Conservation (phyloP, 2,329 filamentous ascomycete species). For the Capronia americana region DNA sequence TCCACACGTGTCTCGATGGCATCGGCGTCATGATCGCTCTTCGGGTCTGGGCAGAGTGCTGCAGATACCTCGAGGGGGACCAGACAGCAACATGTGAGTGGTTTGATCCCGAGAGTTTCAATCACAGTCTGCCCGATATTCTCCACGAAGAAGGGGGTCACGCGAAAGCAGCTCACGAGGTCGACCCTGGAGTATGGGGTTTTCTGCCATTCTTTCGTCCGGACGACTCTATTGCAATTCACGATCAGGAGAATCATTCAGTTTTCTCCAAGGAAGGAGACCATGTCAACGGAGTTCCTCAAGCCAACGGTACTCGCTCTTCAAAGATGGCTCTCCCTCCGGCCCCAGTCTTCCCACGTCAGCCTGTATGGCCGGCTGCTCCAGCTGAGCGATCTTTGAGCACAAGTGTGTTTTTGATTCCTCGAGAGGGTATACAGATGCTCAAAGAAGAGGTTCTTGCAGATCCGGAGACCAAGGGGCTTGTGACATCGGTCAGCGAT, state of each 20-base stretch:
- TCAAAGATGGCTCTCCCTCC: background rate
- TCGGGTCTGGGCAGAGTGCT: slow-evolving; percentile 8
- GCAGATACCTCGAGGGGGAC: slow-evolving; percentile 4
- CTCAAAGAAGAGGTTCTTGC: slow-evolving; percentile 10
- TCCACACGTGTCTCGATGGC: slow-evolving; percentile 14
- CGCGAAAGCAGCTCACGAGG: slow-evolving; percentile 1
- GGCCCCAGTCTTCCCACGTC: background rate
- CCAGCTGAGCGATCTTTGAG: background rate
- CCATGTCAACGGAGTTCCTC: too few relatives aligned
- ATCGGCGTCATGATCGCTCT: slow-evolving; percentile 8
- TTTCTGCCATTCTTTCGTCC: slow-evolving; percentile 12
- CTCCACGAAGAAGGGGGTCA: slow-evolving; percentile 8
- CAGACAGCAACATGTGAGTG: slow-evolving; percentile 12
- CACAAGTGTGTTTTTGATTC: slow-evolving; percentile 14
- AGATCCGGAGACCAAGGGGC: background rate
- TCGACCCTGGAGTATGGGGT: background rate
- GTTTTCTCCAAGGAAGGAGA: background rate
- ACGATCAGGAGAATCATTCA: background rate
- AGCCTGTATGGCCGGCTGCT: background rate
- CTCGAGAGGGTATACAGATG: slow-evolving; percentile 8
- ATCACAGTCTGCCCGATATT: slow-evolving; percentile 13
- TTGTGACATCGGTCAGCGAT: slow-evolving; percentile 15
- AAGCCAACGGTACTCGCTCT: too few relatives aligned
- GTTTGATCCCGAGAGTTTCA: slow-evolving; percentile 19
- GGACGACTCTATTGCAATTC: background rate